phyloP scores from a whole-genome alignment of 2,329 filamentous ascomycete genomes.

The Diplodia corticola region DNA sequence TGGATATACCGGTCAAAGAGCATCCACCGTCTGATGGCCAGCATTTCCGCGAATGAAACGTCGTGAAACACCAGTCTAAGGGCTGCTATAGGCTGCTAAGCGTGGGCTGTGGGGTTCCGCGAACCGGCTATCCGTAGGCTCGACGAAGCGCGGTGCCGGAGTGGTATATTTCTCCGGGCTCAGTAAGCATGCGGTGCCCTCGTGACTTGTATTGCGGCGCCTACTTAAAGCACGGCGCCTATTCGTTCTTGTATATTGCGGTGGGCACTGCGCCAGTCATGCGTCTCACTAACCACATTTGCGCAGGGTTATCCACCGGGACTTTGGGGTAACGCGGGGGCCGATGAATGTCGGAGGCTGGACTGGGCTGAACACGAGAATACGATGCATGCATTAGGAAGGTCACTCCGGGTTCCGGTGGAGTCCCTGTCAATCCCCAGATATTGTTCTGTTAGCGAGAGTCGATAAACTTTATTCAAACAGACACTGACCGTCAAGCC shows the following conservation, averaged over 20 bases:
- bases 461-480: neutral
- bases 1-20: neutral
- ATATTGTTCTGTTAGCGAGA: neutral
- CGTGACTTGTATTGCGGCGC: neutral
- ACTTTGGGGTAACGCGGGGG: constrained; percentile 4
- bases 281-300: neutral
- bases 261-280: neutral
- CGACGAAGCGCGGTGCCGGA: constrained; percentile 14
- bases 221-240: neutral
- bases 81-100: neutral
- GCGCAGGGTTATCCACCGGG: neutral
- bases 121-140: constrained; percentile 4
- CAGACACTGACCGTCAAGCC: neutral
- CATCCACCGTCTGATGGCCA: neutral
- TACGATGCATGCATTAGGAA: neutral
- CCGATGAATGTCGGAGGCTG: neutral
- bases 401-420: neutral
- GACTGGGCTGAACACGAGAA: neutral
- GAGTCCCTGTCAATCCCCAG: neutral
- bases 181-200: neutral
- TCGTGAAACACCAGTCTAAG: neutral
- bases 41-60: constrained; percentile 11
- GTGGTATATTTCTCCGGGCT: constrained; percentile 12
- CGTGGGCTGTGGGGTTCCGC: neutral
- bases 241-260: neutral